Evolutionary conservation across 2,329 filamentous ascomycete species (phyloP).

Genomic region (Passalora sequoiae): DNA sequence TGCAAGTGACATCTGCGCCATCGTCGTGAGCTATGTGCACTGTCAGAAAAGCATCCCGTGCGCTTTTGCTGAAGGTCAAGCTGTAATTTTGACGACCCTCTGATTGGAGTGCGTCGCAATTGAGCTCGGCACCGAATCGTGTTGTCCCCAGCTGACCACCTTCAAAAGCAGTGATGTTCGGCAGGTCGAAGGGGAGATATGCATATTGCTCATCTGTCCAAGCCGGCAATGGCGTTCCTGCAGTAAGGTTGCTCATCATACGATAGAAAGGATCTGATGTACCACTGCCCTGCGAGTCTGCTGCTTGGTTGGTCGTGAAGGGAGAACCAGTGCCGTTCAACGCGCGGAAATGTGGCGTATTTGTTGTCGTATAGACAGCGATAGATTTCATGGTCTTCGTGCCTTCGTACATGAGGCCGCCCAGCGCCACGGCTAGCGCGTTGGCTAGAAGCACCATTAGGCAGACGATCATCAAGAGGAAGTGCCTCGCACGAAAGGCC

Average conservation of each 20-base stretch:
- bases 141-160: constrained; percentile 33
- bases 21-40: background rate
- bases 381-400: constrained; percentile 9
- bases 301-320: constrained; percentile 19
- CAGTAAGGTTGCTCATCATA: constrained; percentile 44
- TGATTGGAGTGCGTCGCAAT: constrained; percentile 31
- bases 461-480: constrained; percentile 47
- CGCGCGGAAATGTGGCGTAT: constrained; percentile 21
- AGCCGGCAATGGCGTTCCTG: constrained; percentile 42
- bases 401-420: constrained; percentile 47
- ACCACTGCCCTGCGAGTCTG: constrained; percentile 28
- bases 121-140: constrained; percentile 34
- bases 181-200: constrained; percentile 45
- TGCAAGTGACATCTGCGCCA: constrained; percentile 3
- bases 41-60: background rate
- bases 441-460: constrained; percentile 48
- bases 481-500: constrained; percentile 44
- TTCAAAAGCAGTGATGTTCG: constrained; percentile 13
- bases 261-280: constrained; percentile 40
- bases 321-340: constrained; percentile 29
- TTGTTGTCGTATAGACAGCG: constrained; percentile 7
- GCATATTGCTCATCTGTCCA: constrained; percentile 47
- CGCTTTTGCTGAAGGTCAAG: constrained; percentile 8
- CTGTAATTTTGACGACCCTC: constrained; percentile 24
- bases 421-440: constrained; percentile 49